These are phyloP conservation scores for Rhodamnia rubescens DNA, from an alignment of 345 rosid genomes.

Conservation along the genomic window DNA sequence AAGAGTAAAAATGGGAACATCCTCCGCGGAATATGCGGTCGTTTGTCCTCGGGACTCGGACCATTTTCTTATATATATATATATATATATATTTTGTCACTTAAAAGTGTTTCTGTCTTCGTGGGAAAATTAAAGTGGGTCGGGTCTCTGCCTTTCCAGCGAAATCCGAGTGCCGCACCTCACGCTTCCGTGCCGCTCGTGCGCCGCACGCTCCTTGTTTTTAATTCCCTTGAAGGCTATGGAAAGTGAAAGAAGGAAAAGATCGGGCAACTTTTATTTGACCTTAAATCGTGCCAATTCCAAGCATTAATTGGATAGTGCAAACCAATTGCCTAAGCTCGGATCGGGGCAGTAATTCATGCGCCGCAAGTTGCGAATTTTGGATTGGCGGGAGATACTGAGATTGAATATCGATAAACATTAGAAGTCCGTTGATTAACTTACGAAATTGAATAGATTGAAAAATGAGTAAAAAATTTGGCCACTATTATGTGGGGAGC, in stretches of 20 bases:
- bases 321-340: too few species aligned
- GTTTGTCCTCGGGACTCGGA: background rate
- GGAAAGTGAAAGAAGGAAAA: background rate
- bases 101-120: background rate
- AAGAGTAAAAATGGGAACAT: background rate
- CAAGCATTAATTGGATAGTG: background rate
- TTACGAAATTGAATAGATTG: background rate
- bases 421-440: rapidly evolving
- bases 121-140: background rate
- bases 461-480: too few species aligned
- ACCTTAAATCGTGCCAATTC: background rate
- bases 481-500: too few species aligned
- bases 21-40: background rate
- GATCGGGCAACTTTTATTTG: background rate
- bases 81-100: background rate
- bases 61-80: background rate
- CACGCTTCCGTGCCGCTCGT: background rate
- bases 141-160: background rate
- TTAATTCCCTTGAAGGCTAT: background rate
- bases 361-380: background rate
- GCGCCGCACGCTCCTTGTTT: background rate
- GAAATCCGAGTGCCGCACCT: background rate
- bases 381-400: rapidly evolving
- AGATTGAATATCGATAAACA: background rate
- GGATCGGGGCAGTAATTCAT: background rate